phyloP scores from a whole-genome alignment of 148 eudicot species.

The Persicaria tinctoria region DNA sequence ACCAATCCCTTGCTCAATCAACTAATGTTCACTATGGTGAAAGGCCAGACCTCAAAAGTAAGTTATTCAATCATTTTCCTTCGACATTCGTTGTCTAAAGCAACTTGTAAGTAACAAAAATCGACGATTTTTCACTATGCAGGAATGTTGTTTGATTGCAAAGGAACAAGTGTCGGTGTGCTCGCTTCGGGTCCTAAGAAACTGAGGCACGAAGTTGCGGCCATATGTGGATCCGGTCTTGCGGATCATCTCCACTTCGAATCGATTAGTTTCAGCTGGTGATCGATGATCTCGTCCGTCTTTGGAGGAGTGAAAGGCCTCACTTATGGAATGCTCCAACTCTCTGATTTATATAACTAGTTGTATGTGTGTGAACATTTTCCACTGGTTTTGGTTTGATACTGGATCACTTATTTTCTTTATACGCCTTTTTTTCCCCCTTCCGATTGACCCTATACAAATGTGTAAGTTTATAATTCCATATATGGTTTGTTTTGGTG shows the following conservation, averaged over 20 bases:
- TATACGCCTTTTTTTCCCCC: too few species aligned
- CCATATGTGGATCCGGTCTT: constrained; percentile 61
- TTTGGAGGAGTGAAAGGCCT: background rate
- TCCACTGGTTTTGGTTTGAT: too few species aligned
- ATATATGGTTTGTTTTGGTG: too few species aligned
- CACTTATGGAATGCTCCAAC: background rate
- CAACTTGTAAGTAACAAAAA: background rate
- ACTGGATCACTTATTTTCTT: too few species aligned
- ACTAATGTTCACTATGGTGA: constrained; percentile 59
- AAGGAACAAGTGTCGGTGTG: constrained; percentile 61
- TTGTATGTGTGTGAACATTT: background rate
- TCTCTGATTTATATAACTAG: background rate
- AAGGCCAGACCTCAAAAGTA: constrained; percentile 88
- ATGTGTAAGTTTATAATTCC: too few species aligned
- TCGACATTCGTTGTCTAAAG: background rate
- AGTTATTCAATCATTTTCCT: constrained; percentile 18
- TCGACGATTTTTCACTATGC: constrained; percentile 13
- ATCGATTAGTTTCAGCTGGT: constrained; percentile 94
- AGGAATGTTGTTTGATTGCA: constrained; percentile 48
- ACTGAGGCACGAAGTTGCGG: constrained; percentile 73
- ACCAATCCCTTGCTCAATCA: constrained; percentile 41
- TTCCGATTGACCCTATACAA: too few species aligned
- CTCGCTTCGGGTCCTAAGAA: constrained; percentile 72
- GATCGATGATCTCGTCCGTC: constrained; percentile 6
- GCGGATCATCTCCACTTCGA: constrained; percentile 67